These are phyloP conservation scores for Eremochloa ophiuroides DNA, from an alignment of 176 grass and related monocot genomes.

Conservation along the genomic window DNA sequence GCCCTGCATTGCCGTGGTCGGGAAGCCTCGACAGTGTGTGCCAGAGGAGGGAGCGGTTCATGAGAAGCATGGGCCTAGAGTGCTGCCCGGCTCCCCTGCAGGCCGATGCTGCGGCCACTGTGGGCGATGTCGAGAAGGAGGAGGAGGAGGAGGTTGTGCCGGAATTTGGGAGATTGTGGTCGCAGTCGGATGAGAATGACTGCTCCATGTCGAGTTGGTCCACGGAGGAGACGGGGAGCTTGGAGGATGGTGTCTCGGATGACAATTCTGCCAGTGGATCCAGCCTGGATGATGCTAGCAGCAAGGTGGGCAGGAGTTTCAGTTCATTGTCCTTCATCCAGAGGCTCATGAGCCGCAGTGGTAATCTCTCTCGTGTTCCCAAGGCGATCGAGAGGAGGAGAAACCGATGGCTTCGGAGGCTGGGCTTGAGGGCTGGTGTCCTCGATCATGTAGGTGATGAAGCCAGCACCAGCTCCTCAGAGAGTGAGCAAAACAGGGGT, in stretches of 20 bases:
- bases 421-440: slow-evolving; percentile 43
- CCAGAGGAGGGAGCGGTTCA: slow-evolving; percentile 46
- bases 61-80: slow-evolving; percentile 54
- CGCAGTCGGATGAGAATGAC: slow-evolving; percentile 43
- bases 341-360: slow-evolving; percentile 37
- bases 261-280: slow-evolving; percentile 48
- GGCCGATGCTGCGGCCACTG: neutral
- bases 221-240: slow-evolving; percentile 44
- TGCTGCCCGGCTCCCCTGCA: slow-evolving; percentile 18
- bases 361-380: slow-evolving; percentile 26
- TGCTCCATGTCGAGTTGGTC: slow-evolving; percentile 60
- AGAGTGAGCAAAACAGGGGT: slow-evolving; percentile 31
- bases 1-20: slow-evolving; percentile 41
- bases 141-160: slow-evolving; percentile 13
- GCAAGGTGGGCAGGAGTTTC: slow-evolving; percentile 37
- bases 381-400: slow-evolving; percentile 44
- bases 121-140: neutral
- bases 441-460: slow-evolving; percentile 45
- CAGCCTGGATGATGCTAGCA: slow-evolving; percentile 27
- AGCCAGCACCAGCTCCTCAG: slow-evolving; percentile 41
- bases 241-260: slow-evolving; percentile 24
- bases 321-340: slow-evolving; percentile 42
- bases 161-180: slow-evolving; percentile 24
- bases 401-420: slow-evolving; percentile 62
- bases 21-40: slow-evolving; percentile 38